A percentile compares a stretch with the other conserved stretches of the same genome.
phyloP scores from a whole-genome alignment of 192 early-diverging fungal species.

The Coemansia sp. region DNA sequence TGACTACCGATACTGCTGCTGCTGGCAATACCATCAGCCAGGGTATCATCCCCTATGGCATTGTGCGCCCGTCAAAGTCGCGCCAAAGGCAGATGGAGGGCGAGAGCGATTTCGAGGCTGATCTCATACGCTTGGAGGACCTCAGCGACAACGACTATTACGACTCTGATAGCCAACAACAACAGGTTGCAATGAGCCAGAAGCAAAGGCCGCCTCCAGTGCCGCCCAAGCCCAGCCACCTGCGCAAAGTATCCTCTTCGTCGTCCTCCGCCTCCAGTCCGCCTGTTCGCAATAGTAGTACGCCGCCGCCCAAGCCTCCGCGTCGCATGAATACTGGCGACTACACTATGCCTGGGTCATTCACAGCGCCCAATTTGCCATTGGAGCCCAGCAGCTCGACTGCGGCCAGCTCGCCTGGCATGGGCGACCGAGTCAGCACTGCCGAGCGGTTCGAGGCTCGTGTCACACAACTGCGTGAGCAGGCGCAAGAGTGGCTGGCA shows the following conservation, averaged over 20 bases:
- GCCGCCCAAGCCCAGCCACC: constrained; percentile 41
- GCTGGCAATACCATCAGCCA: constrained; percentile 21
- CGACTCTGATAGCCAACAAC: not conserved
- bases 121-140: constrained; percentile 9
- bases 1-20: constrained; percentile 37
- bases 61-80: constrained; percentile 30
- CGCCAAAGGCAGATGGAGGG: not conserved
- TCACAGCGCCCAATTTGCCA: not conserved
- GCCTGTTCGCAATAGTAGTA: not conserved
- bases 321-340: constrained; percentile 4
- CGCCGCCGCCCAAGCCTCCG: constrained; percentile 31
- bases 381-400: not conserved
- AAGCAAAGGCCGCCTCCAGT: constrained; percentile 17
- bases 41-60: constrained; percentile 35
- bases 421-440: constrained; percentile 3
- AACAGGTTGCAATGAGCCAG: no score
- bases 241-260: constrained; percentile 7
- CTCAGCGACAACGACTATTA: constrained; percentile 4
- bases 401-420: not conserved
- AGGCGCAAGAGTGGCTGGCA: constrained; percentile 55
- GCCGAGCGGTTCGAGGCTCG: constrained; percentile 30
- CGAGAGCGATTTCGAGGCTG: constrained; percentile 7
- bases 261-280: not conserved
- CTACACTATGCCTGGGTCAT: not conserved
- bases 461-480: constrained; percentile 31